Conservation (phyloP, 2,329 filamentous ascomycete species). For the Coniella vitis region DNA sequence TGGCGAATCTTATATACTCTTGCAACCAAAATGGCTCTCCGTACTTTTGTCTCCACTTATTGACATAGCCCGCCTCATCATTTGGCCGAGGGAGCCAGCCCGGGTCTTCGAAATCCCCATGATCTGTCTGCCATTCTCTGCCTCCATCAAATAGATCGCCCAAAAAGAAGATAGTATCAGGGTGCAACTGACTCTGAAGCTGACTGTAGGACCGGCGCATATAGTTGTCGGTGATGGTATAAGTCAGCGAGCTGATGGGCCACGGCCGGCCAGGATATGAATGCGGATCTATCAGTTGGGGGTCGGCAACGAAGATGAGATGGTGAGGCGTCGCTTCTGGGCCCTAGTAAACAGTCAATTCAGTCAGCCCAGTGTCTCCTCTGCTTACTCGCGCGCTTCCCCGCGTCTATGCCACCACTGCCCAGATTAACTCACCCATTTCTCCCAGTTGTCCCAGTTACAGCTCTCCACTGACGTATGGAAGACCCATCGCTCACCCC, state of each 20-base stretch:
- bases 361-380: constrained; percentile 3
- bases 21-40: constrained; percentile 76
- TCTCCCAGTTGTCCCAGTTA: constrained; percentile 82
- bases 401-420: no score
- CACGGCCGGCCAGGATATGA: constrained; percentile 80
- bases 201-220: constrained; percentile 74
- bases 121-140: constrained; percentile 79
- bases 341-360: constrained; percentile 49
- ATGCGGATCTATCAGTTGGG: constrained; percentile 87
- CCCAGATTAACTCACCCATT: constrained; percentile 60
- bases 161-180: constrained; percentile 83
- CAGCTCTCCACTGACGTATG: constrained; percentile 63
- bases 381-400: neutral
- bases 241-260: constrained; percentile 47
- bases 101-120: constrained; percentile 52
- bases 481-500: constrained; percentile 80
- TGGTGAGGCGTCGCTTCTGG: constrained; percentile 72
- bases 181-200: constrained; percentile 68
- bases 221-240: constrained; percentile 77
- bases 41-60: constrained; percentile 67
- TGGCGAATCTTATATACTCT: constrained; percentile 81
- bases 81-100: constrained; percentile 49
- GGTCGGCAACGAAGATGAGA: constrained; percentile 79
- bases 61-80: constrained; percentile 47
- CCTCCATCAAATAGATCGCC: constrained; percentile 95